Conservation (phyloP, 1,139 yeast species). For the Candida pseudoviswanathii region DNA sequence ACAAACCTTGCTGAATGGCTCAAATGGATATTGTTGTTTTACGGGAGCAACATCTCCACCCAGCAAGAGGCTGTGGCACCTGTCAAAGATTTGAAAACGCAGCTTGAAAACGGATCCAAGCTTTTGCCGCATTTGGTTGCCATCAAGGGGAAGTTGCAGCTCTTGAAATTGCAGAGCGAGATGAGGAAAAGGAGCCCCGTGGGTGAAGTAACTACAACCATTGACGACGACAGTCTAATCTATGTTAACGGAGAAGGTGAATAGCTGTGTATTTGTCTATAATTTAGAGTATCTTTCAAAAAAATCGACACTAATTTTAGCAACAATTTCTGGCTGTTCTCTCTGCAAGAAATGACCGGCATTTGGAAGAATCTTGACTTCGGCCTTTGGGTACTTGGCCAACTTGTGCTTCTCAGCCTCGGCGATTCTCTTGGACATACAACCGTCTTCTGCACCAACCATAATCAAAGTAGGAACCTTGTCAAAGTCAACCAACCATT, state of each 20-base stretch:
- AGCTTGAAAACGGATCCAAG: slow-evolving; percentile 33
- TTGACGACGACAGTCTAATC: slow-evolving; percentile 23
- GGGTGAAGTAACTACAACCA: slow-evolving; percentile 17
- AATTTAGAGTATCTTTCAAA: slow-evolving; percentile 16
- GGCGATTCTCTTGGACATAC: slow-evolving; percentile 36
- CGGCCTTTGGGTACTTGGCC: slow-evolving; percentile 22
- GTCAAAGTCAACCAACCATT: slow-evolving; percentile 37
- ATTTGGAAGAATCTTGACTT: slow-evolving; percentile 31
- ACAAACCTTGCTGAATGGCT: slow-evolving; percentile 47
- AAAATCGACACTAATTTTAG: slow-evolving; percentile 32
- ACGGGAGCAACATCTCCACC: slow-evolving; percentile 43
- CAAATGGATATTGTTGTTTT: slow-evolving; percentile 48
- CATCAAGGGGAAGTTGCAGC: slow-evolving; percentile 46
- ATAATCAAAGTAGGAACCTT: slow-evolving; percentile 43
- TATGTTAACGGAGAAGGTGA: slow-evolving; percentile 50
- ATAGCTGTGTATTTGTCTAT: background rate
- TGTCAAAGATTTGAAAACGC: slow-evolving; percentile 32
- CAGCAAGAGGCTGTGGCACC: slow-evolving; percentile 31
- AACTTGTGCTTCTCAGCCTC: slow-evolving; percentile 29
- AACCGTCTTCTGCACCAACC: slow-evolving; percentile 43
- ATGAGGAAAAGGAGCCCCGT: slow-evolving; percentile 28
- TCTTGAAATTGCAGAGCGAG: slow-evolving; percentile 42
- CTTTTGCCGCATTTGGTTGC: slow-evolving; percentile 43
- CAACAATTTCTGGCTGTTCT: slow-evolving; percentile 38
- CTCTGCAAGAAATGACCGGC: slow-evolving; percentile 48